Evolutionary conservation across 441 rosid species (phyloP), one percentile per base, ranked within the genome.

Genomic region (Brassica hybrid): DNA sequence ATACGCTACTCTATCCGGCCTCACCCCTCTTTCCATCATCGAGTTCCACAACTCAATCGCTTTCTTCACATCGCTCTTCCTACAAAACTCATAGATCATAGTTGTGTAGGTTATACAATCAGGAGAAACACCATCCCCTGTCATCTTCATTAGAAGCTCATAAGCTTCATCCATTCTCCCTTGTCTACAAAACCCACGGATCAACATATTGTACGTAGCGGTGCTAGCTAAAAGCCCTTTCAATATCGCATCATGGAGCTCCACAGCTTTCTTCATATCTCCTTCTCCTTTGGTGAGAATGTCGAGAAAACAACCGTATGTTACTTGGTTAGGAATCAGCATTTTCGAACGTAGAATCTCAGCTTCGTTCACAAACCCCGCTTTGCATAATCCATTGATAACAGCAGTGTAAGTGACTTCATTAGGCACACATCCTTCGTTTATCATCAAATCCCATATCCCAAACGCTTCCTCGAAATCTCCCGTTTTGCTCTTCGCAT

Each of bases 71-170:
- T 82, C 67, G 7, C 87, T 89, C 78, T 79, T 80, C 81, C 76
- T 83, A 72, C 96, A 89, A 7, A 82, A 84, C 84, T 93, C 91
- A 59, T 84, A 80, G 59, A 95, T 90, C 78, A 95, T 78, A 6
- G 97, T 95, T 18, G 99, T 89, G 76, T 91, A 93, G 3, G 97
- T 90, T 74, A 95, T 83, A 76, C 96, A 90, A 81, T 93, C 97
- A 2, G 97, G 99, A 13, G 79, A 81, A 69, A 90, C 74, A 59
- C 87, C 90, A 21, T 74, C 79, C 18, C 69, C 84, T 17, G 78
- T 45, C 99, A 95, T 95, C 77, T 82, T 87, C 50, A 41, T 82
- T 59, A 93, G 56, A 57, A 90, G 84, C 69, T 83, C 80, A 11
- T 60, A 82, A 60, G 97, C 99, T 80, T 89, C 96, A 59, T 68